phyloP scores from a whole-genome alignment of 768 basidiomycete genomes.

The Mycena vitilis region DNA sequence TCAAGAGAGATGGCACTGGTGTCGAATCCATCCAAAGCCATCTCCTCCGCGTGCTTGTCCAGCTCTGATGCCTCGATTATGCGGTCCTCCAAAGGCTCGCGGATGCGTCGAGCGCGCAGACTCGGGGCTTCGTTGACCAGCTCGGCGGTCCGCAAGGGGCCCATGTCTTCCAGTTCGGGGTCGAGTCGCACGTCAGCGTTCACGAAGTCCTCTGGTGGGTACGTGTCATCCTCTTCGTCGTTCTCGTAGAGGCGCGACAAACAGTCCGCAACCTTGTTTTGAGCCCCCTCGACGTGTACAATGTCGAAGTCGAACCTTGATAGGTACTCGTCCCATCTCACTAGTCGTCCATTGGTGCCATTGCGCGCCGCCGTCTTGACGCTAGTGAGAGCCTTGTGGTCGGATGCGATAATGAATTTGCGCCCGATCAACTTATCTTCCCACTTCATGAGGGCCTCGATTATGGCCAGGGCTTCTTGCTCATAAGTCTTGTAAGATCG shows the following conservation, averaged over 20 bases:
- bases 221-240: background rate
- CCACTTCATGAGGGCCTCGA: constrained; percentile 1
- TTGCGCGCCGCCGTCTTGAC: too few relatives aligned
- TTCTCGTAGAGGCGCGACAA: background rate
- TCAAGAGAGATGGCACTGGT: background rate
- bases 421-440: background rate
- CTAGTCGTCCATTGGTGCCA: background rate
- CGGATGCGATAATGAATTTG: background rate
- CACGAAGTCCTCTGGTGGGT: background rate
- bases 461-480: constrained; percentile 1
- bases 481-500: constrained; percentile 1
- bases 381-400: too few relatives aligned
- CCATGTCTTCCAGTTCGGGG: constrained; percentile 6
- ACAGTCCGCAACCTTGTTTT: too few relatives aligned
- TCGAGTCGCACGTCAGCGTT: constrained; percentile 7
- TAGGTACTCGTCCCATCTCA: constrained; percentile 14
- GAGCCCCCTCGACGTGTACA: background rate
- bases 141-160: background rate
- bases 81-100: background rate
- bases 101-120: background rate
- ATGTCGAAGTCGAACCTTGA: constrained; percentile 36
- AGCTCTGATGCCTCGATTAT: constrained; percentile 3
- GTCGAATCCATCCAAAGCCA: background rate
- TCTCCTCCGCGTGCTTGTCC: background rate
- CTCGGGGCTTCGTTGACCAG: background rate